These are phyloP conservation scores for Clarkia xantiana DNA, from an alignment of 345 rosid species.

Conservation along the genomic window DNA sequence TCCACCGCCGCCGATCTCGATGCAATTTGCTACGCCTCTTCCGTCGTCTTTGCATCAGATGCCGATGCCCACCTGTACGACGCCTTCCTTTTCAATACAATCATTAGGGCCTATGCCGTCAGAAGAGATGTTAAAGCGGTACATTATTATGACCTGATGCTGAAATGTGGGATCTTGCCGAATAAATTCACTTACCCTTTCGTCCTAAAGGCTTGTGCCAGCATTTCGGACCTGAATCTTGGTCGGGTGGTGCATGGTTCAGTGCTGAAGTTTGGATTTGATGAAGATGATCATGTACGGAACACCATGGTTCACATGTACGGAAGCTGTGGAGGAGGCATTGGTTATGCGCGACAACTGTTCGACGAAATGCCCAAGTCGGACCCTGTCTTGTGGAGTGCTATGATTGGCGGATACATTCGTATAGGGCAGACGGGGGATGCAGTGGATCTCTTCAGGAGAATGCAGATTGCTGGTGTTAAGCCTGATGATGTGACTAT, in stretches of 20 bases:
- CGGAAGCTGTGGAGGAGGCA: constrained; percentile 18
- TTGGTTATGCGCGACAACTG: constrained; percentile 26
- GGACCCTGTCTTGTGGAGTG: constrained; percentile 45
- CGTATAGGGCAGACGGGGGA: constrained; percentile 22
- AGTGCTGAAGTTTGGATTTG: constrained; percentile 32
- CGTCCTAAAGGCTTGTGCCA: constrained; percentile 49
- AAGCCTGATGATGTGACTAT: constrained; percentile 44
- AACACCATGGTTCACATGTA: constrained; percentile 42
- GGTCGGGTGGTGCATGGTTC: constrained; percentile 35
- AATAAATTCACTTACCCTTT: constrained; percentile 36
- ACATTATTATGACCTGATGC: constrained; percentile 21
- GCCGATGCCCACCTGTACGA: constrained; percentile 27
- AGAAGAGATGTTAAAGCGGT: constrained; percentile 17
- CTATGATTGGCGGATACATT: constrained; percentile 40
- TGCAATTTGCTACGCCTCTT: constrained; percentile 23
- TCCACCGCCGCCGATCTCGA: constrained; percentile 30
- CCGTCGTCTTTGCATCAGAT: constrained; percentile 27
- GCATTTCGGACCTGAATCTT: constrained; percentile 25
- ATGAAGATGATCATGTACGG: constrained; percentile 27
- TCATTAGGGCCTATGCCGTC: constrained; percentile 32
- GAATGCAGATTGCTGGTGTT: constrained; percentile 29
- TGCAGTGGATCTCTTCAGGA: constrained; percentile 32
- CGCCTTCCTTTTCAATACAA: constrained; percentile 34
- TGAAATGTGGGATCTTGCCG: constrained; percentile 16
- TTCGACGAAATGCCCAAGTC: constrained; percentile 32